Conservation (phyloP, 2,329 filamentous ascomycete genomes). For the Davidsoniella virescens region DNA sequence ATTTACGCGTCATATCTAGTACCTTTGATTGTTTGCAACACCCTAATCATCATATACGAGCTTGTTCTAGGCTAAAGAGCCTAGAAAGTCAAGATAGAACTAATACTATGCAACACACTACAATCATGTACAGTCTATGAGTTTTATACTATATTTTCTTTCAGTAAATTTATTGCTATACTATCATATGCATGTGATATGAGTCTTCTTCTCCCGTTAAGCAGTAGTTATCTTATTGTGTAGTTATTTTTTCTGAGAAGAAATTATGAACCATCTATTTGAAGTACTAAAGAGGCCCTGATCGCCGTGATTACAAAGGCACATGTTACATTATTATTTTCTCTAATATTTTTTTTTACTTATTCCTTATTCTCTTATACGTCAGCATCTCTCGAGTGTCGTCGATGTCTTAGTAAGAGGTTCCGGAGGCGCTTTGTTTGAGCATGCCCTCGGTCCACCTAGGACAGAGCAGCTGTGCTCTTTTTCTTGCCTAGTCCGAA, state of each 20-base stretch:
- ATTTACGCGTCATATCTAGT: conserved; percentile 31
- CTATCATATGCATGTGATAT: too few species aligned
- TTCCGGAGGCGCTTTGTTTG: background rate
- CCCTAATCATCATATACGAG: conserved; percentile 69
- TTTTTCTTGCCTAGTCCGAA: conserved; percentile 48
- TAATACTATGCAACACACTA: background rate
- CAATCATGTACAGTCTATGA: background rate
- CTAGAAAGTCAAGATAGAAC: background rate
- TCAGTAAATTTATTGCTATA: too few species aligned
- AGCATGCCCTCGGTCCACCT: conserved; percentile 10
- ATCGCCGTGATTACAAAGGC: too few species aligned
- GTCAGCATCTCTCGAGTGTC: too few species aligned
- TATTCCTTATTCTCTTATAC: background rate
- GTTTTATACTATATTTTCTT: background rate
- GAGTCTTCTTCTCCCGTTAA: too few species aligned
- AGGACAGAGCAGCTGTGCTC: conserved; percentile 27
- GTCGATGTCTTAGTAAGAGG: too few species aligned
- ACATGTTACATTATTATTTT: too few species aligned
- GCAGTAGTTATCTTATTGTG: too few species aligned
- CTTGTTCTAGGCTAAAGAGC: conserved; percentile 49
- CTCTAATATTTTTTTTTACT: too few species aligned
- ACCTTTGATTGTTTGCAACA: conserved; percentile 71
- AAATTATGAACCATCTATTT: too few species aligned
- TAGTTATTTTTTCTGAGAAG: too few species aligned
- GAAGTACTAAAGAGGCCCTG: too few species aligned